These are phyloP conservation scores for Fusarium chuoi DNA, from an alignment of 2,329 filamentous ascomycete species.

Conservation along the genomic window DNA sequence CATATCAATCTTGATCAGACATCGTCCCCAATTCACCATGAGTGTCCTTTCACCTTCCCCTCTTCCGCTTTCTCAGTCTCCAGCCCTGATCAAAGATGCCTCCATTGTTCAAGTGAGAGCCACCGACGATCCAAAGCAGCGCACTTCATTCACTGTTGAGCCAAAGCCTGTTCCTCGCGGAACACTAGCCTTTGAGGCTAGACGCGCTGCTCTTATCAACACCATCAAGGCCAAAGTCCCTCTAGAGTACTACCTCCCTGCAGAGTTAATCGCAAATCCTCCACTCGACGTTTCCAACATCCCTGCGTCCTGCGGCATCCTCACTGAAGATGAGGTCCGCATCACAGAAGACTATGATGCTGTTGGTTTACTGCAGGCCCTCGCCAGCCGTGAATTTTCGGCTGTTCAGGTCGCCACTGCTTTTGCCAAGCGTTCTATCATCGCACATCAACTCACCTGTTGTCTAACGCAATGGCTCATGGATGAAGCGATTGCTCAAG, in stretches of 20 bases:
- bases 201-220: background rate
- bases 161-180: background rate
- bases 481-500: constrained; percentile 17
- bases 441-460: constrained; percentile 28
- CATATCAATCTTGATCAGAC: no score
- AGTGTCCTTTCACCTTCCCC: background rate
- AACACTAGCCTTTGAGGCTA: background rate
- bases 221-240: background rate
- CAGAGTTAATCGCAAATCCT: background rate
- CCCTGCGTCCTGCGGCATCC: background rate
- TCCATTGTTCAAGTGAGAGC: background rate
- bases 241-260: background rate
- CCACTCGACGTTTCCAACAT: background rate
- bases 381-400: background rate
- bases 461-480: constrained; percentile 26
- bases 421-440: constrained; percentile 19
- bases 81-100: background rate
- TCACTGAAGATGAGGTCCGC: background rate
- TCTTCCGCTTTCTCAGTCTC: background rate
- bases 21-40: background rate
- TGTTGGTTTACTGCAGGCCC: background rate
- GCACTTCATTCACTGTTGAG: constrained; percentile 50
- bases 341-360: background rate
- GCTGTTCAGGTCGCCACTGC: constrained; percentile 5
- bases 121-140: background rate